phyloP scores from a whole-genome alignment of 768 basidiomycete species.

The Dacryopinax spathularia region DNA sequence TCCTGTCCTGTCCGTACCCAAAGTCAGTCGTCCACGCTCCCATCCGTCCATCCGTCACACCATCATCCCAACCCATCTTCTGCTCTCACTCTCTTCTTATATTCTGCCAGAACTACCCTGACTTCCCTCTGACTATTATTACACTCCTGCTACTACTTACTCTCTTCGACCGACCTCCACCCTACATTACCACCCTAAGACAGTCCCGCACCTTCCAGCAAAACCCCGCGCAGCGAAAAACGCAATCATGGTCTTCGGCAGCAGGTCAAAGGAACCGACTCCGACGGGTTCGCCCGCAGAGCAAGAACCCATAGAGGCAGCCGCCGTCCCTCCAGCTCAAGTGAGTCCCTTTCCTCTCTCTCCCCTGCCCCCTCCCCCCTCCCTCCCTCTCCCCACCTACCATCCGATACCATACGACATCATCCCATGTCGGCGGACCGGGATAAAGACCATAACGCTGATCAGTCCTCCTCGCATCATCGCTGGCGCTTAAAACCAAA shows the following conservation, averaged over 20 bases:
- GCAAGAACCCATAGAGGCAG: background rate
- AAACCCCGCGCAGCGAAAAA: background rate
- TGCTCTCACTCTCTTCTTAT: background rate
- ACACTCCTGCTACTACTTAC: background rate
- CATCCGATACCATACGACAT: too few relatives aligned
- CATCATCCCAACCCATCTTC: too few relatives aligned
- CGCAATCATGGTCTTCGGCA: conserved; percentile 1
- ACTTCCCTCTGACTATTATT: background rate
- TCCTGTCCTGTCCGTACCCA: too few relatives aligned
- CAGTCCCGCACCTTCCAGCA: too few relatives aligned
- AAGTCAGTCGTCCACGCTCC: too few relatives aligned
- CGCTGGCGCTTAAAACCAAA: background rate
- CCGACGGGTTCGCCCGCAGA: background rate
- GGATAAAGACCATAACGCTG: background rate
- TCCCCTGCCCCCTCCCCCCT: too few relatives aligned
- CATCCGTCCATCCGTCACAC: too few relatives aligned
- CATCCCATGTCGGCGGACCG: background rate
- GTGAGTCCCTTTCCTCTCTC: background rate
- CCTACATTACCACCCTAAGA: too few relatives aligned
- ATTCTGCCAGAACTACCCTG: background rate
- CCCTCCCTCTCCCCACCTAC: too few relatives aligned
- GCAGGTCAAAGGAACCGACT: background rate
- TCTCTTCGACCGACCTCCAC: background rate
- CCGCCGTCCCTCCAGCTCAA: background rate
- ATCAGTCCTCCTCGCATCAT: background rate